Percentiles rank a stretch among this genome's conserved stretches.
These are phyloP conservation scores for Malassezia arunalokei DNA, from an alignment of 1,284 basidiomycete species.

Conservation along the genomic window DNA sequence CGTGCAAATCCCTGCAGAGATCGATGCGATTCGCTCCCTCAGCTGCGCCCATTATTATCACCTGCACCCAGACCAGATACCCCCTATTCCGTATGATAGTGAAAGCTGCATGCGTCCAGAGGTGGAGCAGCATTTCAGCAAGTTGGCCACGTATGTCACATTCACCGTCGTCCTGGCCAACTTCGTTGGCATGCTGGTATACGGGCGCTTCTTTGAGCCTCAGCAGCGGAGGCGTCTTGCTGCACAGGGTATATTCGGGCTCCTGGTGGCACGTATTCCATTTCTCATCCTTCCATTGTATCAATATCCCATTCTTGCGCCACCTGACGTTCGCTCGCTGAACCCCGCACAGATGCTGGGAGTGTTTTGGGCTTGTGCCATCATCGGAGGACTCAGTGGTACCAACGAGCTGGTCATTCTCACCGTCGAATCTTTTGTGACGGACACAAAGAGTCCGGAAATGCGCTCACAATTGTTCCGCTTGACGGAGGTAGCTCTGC, in stretches of 20 bases:
- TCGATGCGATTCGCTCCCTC: constrained; percentile 15
- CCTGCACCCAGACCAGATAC: background rate
- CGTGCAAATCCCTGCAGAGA: constrained; percentile 12
- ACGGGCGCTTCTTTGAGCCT: constrained; percentile 3
- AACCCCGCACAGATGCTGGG: constrained; percentile 6
- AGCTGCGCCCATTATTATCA: constrained; percentile 14
- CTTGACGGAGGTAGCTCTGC: constrained; percentile 6
- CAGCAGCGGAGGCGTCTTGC: constrained; percentile 1
- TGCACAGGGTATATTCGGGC: constrained; percentile 1
- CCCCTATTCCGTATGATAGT: background rate
- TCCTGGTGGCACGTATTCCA: constrained; percentile 8
- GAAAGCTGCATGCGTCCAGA: constrained; percentile 6
- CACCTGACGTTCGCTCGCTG: background rate
- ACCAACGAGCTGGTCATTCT: constrained; percentile 10
- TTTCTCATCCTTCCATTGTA: constrained; percentile 13
- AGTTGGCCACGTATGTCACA: constrained; percentile 1
- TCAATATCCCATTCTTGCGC: constrained; percentile 9
- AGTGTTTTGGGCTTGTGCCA: constrained; percentile 11
- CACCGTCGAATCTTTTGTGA: constrained; percentile 6
- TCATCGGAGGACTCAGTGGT: constrained; percentile 11
- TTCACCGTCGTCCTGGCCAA: constrained; percentile 13
- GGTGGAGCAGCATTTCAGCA: constrained; percentile 14
- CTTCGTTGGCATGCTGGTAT: constrained; percentile 14
- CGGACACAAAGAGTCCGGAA: constrained; percentile 6
- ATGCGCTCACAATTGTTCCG: constrained; percentile 8